Base-by-base conservation (phyloP, 2,329 filamentous ascomycete genomes). In the Akanthomyces uredinophilus region DNA sequence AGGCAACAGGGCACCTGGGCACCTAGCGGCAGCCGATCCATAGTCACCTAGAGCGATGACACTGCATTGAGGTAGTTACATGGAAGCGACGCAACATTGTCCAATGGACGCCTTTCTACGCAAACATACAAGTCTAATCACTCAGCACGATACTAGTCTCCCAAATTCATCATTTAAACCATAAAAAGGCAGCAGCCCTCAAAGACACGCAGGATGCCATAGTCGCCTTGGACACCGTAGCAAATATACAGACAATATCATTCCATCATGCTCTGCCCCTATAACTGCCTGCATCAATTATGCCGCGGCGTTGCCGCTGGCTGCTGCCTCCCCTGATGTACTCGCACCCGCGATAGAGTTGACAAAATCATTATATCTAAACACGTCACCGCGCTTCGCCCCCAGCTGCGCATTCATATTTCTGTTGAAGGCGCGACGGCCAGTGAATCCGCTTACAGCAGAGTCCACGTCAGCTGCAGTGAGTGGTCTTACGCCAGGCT, bases 321-420 rank as follows among this genome's bases (percentile, higher is more conserved):
- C 69, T 27, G 68, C 64, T n/a, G 64, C 64, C 52, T 77, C 77
- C 4, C 74, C 70, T 18, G 68, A 71, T 32, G 73, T 75, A 59
- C 76, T 83, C 11, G 82, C 80, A 2, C 87, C 87, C 68, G 84
- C 81, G 55, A 90, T 78, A 29, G 84, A 88, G 65, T 81, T 84
- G 65, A 98, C 91, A 77, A 98, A 98, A 63, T 99, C 95, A 65
- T 91, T 87, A 72, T 98, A 99, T 70, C 87, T 86, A 75, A 99
- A 98, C 0, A 98, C 92, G 64, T 98, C 94, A 1, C 91, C 91
- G 65, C 89, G 83, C 70, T 87, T 89, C 11, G 74, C 70, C 62
- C 82, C 75, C 70, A 87, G 65, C 64, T 84, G 75, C 65, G 79
- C 72, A 69, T 75, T 73, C 73, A 78, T 79, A 69, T 75, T 79